Conservation (phyloP, 164 flowering plant species). For the Saururus chinensis region DNA sequence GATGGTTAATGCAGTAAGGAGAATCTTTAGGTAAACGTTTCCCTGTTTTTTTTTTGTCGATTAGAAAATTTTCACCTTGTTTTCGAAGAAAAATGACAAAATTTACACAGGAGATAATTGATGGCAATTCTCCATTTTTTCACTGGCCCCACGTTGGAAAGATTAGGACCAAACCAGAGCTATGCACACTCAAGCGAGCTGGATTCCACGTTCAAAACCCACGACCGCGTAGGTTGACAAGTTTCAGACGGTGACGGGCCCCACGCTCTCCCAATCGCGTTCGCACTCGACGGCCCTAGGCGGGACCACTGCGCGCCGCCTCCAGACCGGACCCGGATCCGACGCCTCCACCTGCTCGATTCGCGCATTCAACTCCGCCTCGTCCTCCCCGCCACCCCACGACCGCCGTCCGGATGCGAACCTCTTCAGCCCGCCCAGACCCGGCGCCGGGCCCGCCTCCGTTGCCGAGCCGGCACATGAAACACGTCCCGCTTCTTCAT, state of each 20-base stretch:
- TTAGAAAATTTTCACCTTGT: too few relatives aligned
- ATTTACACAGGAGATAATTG: too few relatives aligned
- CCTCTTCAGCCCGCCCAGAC: conserved; percentile 52
- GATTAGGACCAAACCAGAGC: too few relatives aligned
- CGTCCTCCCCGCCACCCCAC: conserved; percentile 14
- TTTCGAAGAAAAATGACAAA: too few relatives aligned
- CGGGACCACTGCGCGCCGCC: conserved; percentile 9
- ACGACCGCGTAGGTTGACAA: background rate
- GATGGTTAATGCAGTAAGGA: too few relatives aligned
- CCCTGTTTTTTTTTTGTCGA: too few relatives aligned
- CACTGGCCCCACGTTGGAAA: too few relatives aligned
- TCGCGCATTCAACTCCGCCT: conserved; percentile 1
- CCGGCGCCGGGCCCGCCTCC: conserved; percentile 24
- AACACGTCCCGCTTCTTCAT: conserved; percentile 6
- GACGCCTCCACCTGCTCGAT: conserved; percentile 8
- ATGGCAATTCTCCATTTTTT: too few relatives aligned
- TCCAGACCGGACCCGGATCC: conserved; percentile 3
- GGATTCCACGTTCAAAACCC: background rate
- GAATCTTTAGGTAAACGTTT: too few relatives aligned
- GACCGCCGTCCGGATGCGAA: conserved; percentile 59
- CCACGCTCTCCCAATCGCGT: conserved; percentile 9
- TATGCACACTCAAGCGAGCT: too few relatives aligned
- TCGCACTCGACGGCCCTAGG: conserved; percentile 3
- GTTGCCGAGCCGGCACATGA: background rate
- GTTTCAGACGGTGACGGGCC: conserved; percentile 10